phyloP scores from a whole-genome alignment of 768 basidiomycete genomes.

The Russula ochroleuca region DNA sequence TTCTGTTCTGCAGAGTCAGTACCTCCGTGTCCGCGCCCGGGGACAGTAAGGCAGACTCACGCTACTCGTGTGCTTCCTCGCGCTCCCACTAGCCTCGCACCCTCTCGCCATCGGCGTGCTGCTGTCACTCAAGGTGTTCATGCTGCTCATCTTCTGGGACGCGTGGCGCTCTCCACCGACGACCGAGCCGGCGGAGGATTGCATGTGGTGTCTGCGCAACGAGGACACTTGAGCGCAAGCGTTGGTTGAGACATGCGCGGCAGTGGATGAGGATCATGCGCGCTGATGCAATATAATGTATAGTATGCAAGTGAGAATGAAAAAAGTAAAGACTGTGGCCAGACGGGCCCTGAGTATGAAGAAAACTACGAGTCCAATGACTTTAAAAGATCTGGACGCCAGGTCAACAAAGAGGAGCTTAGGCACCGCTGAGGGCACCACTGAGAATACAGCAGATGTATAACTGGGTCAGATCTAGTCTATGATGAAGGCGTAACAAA shows the following conservation, averaged over 20 bases:
- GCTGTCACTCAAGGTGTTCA: background rate
- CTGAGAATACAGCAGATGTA: slow-evolving; percentile 7
- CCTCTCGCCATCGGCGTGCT: background rate
- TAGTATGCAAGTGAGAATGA: background rate
- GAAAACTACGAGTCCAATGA: background rate
- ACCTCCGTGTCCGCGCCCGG: background rate
- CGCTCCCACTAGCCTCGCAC: slow-evolving; percentile 14
- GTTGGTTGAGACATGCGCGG: background rate
- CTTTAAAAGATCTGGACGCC: background rate
- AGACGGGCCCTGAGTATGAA: background rate
- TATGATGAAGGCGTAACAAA: background rate
- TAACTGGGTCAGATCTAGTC: background rate
- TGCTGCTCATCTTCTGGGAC: slow-evolving; percentile 17
- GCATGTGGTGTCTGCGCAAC: background rate
- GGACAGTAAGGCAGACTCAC: background rate
- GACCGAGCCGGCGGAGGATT: slow-evolving; percentile 18
- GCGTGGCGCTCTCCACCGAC: slow-evolving; percentile 17
- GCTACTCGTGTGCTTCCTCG: slow-evolving; percentile 5
- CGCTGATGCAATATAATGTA: background rate
- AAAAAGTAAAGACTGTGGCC: background rate
- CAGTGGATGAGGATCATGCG: background rate
- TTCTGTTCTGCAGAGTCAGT: background rate
- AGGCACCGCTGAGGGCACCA: too few relatives aligned
- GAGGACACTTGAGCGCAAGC: background rate
- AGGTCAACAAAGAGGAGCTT: background rate